Conservation (phyloP, 306 rosid genomes). For the Malus domestica region ASM211411v1 NC_041804.1:9191001-9191500, state of each 20-base stretch:
- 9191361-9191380: too few species aligned
- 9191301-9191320: too few species aligned
- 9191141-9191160: not conserved
- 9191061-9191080: not conserved
- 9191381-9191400: too few species aligned
- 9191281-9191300: too few species aligned
- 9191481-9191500: not conserved
- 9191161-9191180: not conserved
- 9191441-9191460: not conserved
- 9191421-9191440: too few species aligned
- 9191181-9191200: not conserved
- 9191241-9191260: too few species aligned
- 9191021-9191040: not conserved
- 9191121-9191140: not conserved
- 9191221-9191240: not conserved
- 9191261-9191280: too few species aligned
- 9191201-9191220: not conserved
- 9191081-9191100: not conserved
- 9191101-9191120: not conserved
- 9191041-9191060: not conserved
- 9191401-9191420: not conserved
- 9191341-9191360: too few species aligned
- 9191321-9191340: too few species aligned
- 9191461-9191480: too few species aligned
- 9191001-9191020: not conserved